Conservation (phyloP, 371 early-diverging fungal species). For the Mortierella sp. region DNA sequence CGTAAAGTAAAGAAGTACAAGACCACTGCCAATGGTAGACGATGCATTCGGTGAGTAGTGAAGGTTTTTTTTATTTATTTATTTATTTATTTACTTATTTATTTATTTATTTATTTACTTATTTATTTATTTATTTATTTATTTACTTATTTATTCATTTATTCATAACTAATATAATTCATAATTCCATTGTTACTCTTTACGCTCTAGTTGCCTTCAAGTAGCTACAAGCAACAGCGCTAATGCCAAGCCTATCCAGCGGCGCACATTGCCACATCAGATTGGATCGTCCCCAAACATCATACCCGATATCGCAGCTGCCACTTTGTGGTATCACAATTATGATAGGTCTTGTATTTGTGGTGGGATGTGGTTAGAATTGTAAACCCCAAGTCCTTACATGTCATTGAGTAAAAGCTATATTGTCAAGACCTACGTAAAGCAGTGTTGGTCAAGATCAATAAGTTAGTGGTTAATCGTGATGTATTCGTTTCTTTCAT, state of each 20-base stretch:
- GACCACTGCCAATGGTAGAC: conserved; percentile 35
- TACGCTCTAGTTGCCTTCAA: conserved; percentile 34
- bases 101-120: no score
- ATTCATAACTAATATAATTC: neutral
- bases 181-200: neutral
- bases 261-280: conserved; percentile 20
- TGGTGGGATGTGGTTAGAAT: conserved; percentile 44
- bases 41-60: conserved; percentile 42
- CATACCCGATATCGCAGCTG: conserved; percentile 43
- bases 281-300: conserved; percentile 15
- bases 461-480: no score
- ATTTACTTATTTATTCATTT: no score
- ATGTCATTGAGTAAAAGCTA: no score
- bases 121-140: no score
- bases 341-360: conserved; percentile 50
- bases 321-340: conserved; percentile 54
- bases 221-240: conserved; percentile 28
- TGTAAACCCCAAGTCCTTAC: conserved; percentile 6
- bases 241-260: neutral
- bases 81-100: no score
- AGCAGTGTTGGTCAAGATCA: no score
- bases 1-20: conserved; percentile 55
- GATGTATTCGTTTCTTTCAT: neutral
- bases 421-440: no score
- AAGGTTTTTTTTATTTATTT: no score